Percentiles rank a stretch among this genome's conserved stretches.
Evolutionary conservation across 345 rosid species (phyloP).

Genomic region (Orychophragmus violaceus): DNA sequence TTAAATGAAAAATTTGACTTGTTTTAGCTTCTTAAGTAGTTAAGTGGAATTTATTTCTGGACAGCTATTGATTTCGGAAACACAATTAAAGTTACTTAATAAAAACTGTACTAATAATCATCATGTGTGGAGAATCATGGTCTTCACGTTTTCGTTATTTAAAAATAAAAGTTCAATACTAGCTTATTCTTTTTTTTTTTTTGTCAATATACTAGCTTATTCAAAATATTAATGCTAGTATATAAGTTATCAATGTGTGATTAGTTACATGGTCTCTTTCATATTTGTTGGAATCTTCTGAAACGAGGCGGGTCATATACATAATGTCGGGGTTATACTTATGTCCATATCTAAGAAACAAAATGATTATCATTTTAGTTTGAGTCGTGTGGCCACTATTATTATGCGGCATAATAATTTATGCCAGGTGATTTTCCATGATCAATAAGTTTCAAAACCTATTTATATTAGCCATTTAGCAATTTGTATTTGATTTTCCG

Average conservation of each 20-base stretch:
- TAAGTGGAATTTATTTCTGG: no score
- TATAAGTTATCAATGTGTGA: not conserved
- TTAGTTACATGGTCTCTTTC: constrained; percentile 19
- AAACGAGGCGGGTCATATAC: constrained; percentile 18
- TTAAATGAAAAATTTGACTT: no score
- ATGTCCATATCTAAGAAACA: constrained; percentile 17
- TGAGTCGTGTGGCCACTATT: constrained; percentile 24
- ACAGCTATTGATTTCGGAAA: no score
- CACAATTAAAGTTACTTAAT: not conserved
- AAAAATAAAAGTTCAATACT: not conserved
- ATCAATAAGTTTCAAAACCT: not conserved
- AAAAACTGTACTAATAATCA: not conserved
- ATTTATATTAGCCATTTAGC: not conserved
- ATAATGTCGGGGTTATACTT: not conserved
- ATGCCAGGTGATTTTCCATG: constrained; percentile 19
- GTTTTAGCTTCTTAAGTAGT: no score
- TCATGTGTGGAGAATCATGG: not conserved
- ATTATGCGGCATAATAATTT: no score
- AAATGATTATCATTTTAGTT: constrained; percentile 11
- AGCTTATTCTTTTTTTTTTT: no score
- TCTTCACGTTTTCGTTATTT: not conserved
- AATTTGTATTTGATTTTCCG: not conserved
- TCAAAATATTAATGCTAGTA: not conserved
- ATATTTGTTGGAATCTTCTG: constrained; percentile 23
- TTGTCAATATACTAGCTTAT: not conserved